Conservation (phyloP, 768 basidiomycete species). For the Termitomyces sp. region DNA sequence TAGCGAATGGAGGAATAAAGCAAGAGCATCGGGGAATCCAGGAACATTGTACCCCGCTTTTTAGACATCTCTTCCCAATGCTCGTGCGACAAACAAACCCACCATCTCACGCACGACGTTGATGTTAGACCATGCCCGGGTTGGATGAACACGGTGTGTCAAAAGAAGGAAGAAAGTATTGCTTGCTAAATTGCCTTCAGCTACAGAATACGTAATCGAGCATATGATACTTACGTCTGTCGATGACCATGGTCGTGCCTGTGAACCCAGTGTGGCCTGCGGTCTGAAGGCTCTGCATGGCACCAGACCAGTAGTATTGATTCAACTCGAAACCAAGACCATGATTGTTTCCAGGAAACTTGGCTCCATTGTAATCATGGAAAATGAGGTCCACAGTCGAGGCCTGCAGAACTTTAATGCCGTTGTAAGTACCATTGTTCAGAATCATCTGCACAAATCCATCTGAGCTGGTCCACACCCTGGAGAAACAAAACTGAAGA, state of each 20-base stretch:
- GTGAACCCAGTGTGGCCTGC: slow-evolving; percentile 25
- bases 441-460: slow-evolving; percentile 19
- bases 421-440: slow-evolving; percentile 24
- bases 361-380: slow-evolving; percentile 18
- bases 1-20: no score
- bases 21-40: no score
- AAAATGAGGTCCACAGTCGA: slow-evolving; percentile 24
- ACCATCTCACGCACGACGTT: slow-evolving; percentile 20
- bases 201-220: not conserved
- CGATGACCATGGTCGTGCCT: slow-evolving; percentile 23
- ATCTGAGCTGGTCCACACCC: not conserved
- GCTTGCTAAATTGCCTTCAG: slow-evolving; percentile 16
- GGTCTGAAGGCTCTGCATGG: slow-evolving; percentile 21
- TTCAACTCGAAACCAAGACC: slow-evolving; percentile 24
- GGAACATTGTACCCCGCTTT: no score
- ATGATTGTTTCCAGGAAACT: slow-evolving; percentile 23
- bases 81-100: slow-evolving; percentile 17
- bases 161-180: slow-evolving; percentile 24
- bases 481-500: not conserved
- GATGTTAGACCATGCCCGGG: slow-evolving; percentile 22
- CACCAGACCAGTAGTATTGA: slow-evolving; percentile 23
- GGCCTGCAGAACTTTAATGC: slow-evolving; percentile 17
- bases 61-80: slow-evolving; percentile 15
- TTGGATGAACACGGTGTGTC: slow-evolving; percentile 23
- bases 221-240: slow-evolving; percentile 16